phyloP scores from a whole-genome alignment of 495 filamentous ascomycete genomes.

The Hyaloscypha variabilis region DNA sequence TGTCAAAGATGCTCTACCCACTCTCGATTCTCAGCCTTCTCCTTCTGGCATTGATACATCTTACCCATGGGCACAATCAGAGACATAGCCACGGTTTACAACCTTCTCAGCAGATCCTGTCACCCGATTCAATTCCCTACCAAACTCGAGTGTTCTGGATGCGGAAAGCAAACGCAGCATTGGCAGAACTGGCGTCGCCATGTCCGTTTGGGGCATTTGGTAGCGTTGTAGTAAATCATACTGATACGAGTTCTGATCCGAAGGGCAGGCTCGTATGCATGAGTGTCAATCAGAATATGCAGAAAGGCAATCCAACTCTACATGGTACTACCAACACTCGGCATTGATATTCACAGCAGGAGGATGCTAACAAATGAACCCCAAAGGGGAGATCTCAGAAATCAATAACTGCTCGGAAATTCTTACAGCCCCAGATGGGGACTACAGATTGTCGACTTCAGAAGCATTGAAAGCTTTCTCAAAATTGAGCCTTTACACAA shows the following conservation, averaged over 20 bases:
- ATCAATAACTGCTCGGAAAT: constrained; percentile 54
- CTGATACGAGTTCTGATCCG: constrained; percentile 28
- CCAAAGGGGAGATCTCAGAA: constrained; percentile 55
- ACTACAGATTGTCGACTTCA: constrained; percentile 42
- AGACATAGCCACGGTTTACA: background rate
- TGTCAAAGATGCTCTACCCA: constrained; percentile 26
- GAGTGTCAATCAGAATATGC: constrained; percentile 42
- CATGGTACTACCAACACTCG: constrained; percentile 41
- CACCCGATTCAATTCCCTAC: constrained; percentile 38
- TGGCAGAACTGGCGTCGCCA: constrained; percentile 41
- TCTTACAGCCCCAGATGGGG: constrained; percentile 45
- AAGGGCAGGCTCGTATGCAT: constrained; percentile 50
- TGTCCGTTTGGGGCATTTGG: constrained; percentile 56
- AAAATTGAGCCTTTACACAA: constrained; percentile 56
- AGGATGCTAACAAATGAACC: too few relatives aligned
- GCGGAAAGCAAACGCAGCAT: constrained; percentile 47
- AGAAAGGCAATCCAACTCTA: constrained; percentile 48
- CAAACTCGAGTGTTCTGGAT: constrained; percentile 49
- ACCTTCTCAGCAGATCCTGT: constrained; percentile 17
- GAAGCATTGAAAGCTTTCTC: constrained; percentile 45
- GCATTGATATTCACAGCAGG: too few relatives aligned
- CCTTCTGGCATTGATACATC: constrained; percentile 27
- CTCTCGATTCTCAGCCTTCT: constrained; percentile 26
- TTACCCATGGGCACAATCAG: constrained; percentile 13
- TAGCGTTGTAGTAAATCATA: constrained; percentile 57